Percentiles rank a stretch among this genome's conserved stretches.
phyloP scores from a whole-genome alignment of 139 green algal genomes.

The Chlorella vulgaris region DNA sequence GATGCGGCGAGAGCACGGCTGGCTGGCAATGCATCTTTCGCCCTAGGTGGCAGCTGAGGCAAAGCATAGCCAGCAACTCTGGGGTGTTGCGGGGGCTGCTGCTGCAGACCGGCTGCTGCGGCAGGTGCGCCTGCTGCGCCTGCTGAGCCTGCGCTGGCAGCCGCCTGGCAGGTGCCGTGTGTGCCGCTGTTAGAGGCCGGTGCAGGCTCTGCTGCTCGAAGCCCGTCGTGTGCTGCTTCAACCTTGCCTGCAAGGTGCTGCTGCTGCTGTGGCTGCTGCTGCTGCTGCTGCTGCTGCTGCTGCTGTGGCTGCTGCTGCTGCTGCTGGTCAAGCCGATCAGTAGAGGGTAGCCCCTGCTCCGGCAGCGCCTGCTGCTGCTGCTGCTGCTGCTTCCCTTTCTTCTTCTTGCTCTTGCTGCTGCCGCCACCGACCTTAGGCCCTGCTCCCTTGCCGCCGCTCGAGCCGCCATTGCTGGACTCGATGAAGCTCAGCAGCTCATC shows the following conservation, averaged over 20 bases:
- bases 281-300: not conserved
- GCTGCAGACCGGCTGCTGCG: not conserved
- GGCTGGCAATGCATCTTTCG: too few species aligned
- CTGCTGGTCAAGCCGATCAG: not conserved
- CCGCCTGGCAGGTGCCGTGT: not conserved
- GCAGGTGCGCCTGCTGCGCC: not conserved
- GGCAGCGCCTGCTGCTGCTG: too few species aligned
- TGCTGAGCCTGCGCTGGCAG: not conserved
- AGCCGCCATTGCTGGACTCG: slow-evolving; percentile 28
- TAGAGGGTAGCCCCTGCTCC: too few species aligned
- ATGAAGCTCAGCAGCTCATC: slow-evolving; percentile 73
- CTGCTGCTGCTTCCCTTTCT: slow-evolving; percentile 52
- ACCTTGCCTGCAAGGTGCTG: too few species aligned
- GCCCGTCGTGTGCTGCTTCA: too few species aligned
- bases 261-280: not conserved
- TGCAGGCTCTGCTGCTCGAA: too few species aligned
- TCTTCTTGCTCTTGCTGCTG: slow-evolving; percentile 42
- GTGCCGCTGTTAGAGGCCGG: too few species aligned
- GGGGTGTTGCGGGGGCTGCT: too few species aligned
- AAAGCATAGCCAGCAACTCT: too few species aligned
- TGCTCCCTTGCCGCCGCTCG: not conserved
- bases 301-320: not conserved
- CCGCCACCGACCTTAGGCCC: not conserved
- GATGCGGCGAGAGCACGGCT: too few species aligned
- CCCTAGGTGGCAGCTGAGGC: too few species aligned